Conservation (phyloP, 495 filamentous ascomycete species). For the Cryomyces minteri region DNA sequence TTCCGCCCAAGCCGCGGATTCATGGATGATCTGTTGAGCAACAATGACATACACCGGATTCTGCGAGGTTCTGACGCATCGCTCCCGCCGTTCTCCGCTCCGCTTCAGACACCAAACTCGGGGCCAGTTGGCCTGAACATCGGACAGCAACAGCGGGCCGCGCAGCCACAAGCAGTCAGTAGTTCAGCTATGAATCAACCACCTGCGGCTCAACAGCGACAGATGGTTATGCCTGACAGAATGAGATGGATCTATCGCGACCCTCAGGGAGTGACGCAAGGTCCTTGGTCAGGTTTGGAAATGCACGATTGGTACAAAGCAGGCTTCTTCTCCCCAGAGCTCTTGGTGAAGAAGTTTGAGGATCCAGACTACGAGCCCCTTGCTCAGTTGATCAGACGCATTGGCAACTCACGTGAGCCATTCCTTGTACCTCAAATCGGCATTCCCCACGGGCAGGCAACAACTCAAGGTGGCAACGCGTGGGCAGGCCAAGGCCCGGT, state of each 20-base stretch:
- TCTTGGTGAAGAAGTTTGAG: conserved; percentile 85
- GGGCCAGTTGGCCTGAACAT: not conserved
- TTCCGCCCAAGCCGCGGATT: conserved; percentile 35
- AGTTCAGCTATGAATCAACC: conserved; percentile 32
- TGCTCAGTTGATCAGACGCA: conserved; percentile 86
- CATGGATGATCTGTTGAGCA: conserved; percentile 34
- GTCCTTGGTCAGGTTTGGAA: conserved; percentile 87
- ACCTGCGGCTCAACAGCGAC: conserved; percentile 54
- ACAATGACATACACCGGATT: conserved; percentile 13
- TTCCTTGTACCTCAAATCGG: conserved; percentile 96
- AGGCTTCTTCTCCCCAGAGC: conserved; percentile 86
- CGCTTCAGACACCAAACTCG: conserved; percentile 1
- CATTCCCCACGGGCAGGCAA: conserved; percentile 63
- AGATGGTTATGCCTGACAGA: conserved; percentile 98
- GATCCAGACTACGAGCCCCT: conserved; percentile 88
- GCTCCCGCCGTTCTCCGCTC: conserved; percentile 1
- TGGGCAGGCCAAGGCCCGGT: conserved; percentile 20
- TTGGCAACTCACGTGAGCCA: conserved; percentile 92
- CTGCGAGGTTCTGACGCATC: conserved; percentile 1
- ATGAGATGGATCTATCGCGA: conserved; percentile 98
- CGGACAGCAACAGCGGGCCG: not conserved
- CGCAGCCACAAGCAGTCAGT: conserved; percentile 10
- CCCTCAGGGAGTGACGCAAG: conserved; percentile 78
- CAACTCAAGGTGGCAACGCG: conserved; percentile 27
- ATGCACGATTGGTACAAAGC: conserved; percentile 99